phyloP scores from a whole-genome alignment of 2,329 filamentous ascomycete species.

The Fusarium nelsonii region DNA sequence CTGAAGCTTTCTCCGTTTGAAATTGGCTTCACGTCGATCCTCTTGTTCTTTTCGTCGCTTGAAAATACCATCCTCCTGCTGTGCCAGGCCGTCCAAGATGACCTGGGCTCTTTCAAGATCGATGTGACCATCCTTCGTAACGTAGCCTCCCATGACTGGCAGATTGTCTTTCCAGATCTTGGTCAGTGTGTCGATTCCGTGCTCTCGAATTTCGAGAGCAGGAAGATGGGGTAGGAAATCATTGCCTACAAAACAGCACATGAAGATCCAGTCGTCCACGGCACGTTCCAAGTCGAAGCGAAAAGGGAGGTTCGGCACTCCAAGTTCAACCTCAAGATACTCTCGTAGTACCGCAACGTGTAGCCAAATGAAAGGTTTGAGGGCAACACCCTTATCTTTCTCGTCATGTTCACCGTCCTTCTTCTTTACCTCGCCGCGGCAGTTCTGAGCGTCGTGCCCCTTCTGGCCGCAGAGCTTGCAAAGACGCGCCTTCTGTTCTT shows the following conservation, averaged over 20 bases:
- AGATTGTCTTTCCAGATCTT: conserved; percentile 98
- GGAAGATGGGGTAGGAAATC: conserved; percentile 97
- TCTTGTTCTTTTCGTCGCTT: conserved; percentile 86
- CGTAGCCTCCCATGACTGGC: conserved; percentile 90
- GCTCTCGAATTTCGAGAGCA: conserved; percentile 96
- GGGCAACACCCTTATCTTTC: conserved; percentile 75
- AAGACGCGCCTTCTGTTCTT: conserved; percentile 83
- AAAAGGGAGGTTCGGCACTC: conserved; percentile 85
- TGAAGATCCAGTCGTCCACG: conserved; percentile 98
- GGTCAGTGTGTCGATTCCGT: conserved; percentile 95
- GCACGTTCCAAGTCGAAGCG: conserved; percentile 93
- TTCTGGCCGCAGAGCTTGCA: conserved; percentile 93
- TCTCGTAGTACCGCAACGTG: conserved; percentile 92
- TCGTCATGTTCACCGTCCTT: conserved; percentile 85
- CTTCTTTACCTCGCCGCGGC: conserved; percentile 81
- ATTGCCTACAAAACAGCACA: conserved; percentile 99
- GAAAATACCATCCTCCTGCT: conserved; percentile 95
- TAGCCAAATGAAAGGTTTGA: conserved; percentile 98
- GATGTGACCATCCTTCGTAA: conserved; percentile 94
- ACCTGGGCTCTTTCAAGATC: conserved; percentile 87
- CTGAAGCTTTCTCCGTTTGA: conserved; percentile 82
- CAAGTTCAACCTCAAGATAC: conserved; percentile 90
- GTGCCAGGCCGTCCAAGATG: conserved; percentile 88
- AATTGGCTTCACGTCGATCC: conserved; percentile 82
- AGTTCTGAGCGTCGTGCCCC: conserved; percentile 90